Base-by-base conservation (phyloP, 352 stramenopile genomes). In the Pythium myriotylum region DNA sequence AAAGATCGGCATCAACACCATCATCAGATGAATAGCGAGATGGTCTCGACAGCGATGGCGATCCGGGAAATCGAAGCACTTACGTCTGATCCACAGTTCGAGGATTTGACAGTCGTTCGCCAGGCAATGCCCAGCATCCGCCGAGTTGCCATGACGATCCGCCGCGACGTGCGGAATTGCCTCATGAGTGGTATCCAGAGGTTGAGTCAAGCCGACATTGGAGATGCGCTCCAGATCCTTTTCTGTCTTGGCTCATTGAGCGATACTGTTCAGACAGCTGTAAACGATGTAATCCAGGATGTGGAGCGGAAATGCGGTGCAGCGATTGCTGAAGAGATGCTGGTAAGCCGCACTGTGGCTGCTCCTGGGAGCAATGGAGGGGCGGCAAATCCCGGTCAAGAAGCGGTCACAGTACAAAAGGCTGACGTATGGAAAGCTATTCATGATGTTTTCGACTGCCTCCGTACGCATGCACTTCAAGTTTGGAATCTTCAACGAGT, bases 401-500 rank as follows among this genome's bases (percentile, higher is more conserved):
- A 76, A 17, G 70, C 68, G 6, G 64, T 72, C n/a, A 72, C 65
- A 32, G 49, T 68, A 20, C 78, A 92, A 26, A 90, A 91, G 41
- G 77, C 78, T 0, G 83, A 93, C 24, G 63, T 91, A 26, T 95
- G 86, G 86, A 89, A 89, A 42, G 84, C 86, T 13, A 74, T 91
- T 23, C 77, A 95, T 46, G 76, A 91, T 48, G 73, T 94, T 1
- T 90, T 95, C 62, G 80, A 93, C 35, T 72, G 69, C 24, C 74
- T 94, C 13, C 83, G 82, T 16, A 51, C 71, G 0, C 74, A 91
- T 59, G 84, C 85, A 19, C 59, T 95, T 0, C 81, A 94, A 69
- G 84, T 95, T 23, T 95, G 86, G 86, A 93, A 92, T 65, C 58
- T 95, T 24, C 79, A 95, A 69, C 84, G 84, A n/a, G 85, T 94